phyloP scores from a whole-genome alignment of 345 rosid species.

The Boechera divaricarpa region DNA sequence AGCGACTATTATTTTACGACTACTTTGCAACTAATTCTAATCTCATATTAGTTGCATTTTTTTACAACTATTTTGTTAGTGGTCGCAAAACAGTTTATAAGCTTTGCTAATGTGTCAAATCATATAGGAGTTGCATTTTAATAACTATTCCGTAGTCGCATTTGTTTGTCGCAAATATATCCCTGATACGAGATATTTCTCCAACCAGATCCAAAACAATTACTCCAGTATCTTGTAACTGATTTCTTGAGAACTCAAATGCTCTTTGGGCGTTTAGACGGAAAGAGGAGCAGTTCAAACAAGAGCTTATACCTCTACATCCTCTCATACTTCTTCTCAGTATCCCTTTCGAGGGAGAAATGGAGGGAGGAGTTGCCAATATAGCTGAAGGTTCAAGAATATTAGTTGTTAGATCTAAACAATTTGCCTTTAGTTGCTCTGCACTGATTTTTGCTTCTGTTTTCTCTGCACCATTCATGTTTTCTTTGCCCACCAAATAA shows the following conservation, averaged over 20 bases:
- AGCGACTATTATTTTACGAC: too few species aligned
- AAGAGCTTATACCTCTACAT: conserved; percentile 71
- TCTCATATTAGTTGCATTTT: too few species aligned
- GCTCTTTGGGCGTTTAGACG: conserved; percentile 74
- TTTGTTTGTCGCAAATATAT: not conserved
- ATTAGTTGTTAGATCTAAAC: conserved; percentile 10
- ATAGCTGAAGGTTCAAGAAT: conserved; percentile 26
- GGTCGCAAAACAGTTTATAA: too few species aligned
- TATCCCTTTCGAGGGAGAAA: conserved; percentile 56
- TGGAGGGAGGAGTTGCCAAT: conserved; percentile 36
- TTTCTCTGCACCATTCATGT: conserved; percentile 18
- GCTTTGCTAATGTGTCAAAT: too few species aligned
- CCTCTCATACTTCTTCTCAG: conserved; percentile 66
- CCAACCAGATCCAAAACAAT: conserved; percentile 61
- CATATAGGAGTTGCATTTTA: too few species aligned
- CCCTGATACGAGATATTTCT: conserved; percentile 55
- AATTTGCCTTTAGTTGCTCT: not conserved
- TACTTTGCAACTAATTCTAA: too few species aligned
- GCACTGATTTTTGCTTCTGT: not conserved
- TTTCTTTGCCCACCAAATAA: conserved; percentile 24
- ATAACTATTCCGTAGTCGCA: too few species aligned
- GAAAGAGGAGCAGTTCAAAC: conserved; percentile 75
- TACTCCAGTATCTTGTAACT: conserved; percentile 75
- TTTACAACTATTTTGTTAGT: too few species aligned
- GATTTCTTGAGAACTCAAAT: conserved; percentile 80